These are phyloP conservation scores for Inga leiocalycina DNA, from an alignment of 306 rosid species.

Conservation along the genomic window DNA sequence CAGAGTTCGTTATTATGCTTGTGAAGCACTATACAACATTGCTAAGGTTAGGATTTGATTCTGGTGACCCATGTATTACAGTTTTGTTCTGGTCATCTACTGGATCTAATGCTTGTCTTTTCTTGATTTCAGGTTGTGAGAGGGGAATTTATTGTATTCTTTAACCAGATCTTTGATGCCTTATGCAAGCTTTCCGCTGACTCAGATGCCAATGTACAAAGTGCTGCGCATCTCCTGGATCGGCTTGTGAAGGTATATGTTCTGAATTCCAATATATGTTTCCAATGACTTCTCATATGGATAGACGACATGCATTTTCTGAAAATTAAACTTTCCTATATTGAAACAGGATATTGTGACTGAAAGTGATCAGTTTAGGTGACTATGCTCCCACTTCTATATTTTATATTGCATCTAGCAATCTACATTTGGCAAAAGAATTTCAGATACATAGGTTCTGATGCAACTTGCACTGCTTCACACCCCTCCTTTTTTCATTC, in stretches of 20 bases:
- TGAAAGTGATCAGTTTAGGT: constrained; percentile 99
- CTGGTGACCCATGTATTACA: constrained; percentile 21
- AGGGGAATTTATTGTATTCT: constrained; percentile 95
- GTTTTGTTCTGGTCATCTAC: constrained; percentile 27
- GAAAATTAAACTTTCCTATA: constrained; percentile 37
- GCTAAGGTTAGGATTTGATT: constrained; percentile 77
- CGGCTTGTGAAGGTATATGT: constrained; percentile 88
- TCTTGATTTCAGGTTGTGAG: constrained; percentile 82
- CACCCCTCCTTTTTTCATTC: constrained; percentile 32
- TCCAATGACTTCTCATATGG: constrained; percentile 8
- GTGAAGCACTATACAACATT: constrained; percentile 94
- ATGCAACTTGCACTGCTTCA: constrained; percentile 24
- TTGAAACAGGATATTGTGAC: constrained; percentile 97
- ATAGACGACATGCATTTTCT: constrained; percentile 4
- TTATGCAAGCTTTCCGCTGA: constrained; percentile 98
- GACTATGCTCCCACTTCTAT: constrained; percentile 34
- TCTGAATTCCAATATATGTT: constrained; percentile 11
- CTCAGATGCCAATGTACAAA: constrained; percentile 93
- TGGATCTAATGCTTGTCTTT: constrained; percentile 39
- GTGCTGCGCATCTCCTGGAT: constrained; percentile 98
- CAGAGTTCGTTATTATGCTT: constrained; percentile 99
- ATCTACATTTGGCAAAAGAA: constrained; percentile 24
- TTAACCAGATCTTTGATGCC: constrained; percentile 97
- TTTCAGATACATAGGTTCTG: constrained; percentile 33
- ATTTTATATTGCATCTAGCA: constrained; percentile 33